A percentile compares a stretch with the other conserved stretches of the same genome.
phyloP scores from a whole-genome alignment of 2,329 filamentous ascomycete species.

The Thelonectria rubi region DNA sequence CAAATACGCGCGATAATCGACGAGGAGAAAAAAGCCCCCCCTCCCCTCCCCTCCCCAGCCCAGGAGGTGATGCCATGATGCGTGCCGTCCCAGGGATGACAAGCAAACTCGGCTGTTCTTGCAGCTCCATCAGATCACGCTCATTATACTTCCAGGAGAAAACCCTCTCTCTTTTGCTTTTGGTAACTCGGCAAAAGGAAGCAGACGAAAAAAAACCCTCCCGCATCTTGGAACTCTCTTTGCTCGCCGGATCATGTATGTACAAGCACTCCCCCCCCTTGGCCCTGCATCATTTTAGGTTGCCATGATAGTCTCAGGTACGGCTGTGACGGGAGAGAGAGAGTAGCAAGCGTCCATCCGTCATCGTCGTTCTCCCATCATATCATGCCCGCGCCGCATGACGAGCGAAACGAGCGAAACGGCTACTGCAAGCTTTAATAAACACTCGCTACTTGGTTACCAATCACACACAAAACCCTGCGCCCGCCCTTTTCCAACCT shows the following conservation, averaged over 20 bases:
- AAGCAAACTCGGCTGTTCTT: not conserved
- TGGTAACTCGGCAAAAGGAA: no score
- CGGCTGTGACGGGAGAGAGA: no score
- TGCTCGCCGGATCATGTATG: no score
- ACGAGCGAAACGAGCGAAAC: conserved; percentile 11
- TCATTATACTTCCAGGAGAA: not conserved
- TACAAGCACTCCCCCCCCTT: no score
- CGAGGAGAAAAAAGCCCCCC: not conserved
- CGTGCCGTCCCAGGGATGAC: not conserved
- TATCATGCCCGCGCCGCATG: not conserved
- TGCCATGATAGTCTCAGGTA: no score
- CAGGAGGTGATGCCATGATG: no score
- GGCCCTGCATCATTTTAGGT: no score
- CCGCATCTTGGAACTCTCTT: no score
- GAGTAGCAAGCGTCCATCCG: no score
- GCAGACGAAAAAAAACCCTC: no score
- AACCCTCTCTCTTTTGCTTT: no score
- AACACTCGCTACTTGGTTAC: not conserved
- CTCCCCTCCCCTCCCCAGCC: no score
- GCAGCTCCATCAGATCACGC: not conserved
- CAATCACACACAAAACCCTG: not conserved
- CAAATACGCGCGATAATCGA: conserved; percentile 22
- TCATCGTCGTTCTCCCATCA: not conserved
- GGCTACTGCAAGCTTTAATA: conserved; percentile 2
- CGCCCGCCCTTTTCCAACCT: not conserved